Base-by-base conservation (phyloP, 2,329 filamentous ascomycete genomes). In the Sporothrix inflata region DNA sequence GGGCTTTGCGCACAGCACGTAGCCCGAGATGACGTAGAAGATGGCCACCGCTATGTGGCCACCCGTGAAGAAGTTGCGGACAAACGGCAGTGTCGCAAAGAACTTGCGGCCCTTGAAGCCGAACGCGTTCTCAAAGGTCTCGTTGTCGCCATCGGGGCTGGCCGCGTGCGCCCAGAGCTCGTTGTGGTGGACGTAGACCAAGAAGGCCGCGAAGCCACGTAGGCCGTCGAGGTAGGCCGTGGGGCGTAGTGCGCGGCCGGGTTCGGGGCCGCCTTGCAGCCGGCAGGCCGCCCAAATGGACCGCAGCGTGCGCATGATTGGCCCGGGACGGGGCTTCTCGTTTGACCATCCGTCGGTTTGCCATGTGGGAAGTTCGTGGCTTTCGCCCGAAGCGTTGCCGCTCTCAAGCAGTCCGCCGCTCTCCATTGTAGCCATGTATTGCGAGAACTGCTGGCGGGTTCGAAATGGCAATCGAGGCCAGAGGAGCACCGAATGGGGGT, bases 181-280 rank as follows among this genome's bases (percentile, higher is more conserved):
- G 77, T 90, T 85, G 78, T 91, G 88, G 70, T 90, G 87, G 75
- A 85, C 83, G 78, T 91, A 92, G 16, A 92, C 90, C 38, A 91
- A 78, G 40, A 92, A 83, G 2, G 90, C 89, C 4, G 90, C 89
- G 74, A 92, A 90, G 3, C 90, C 90, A 77, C 90, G 82, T 16
- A 92, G 81, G 16, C 90, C 90, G 75, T 92, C 90, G 24, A 90
- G 83, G 75, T 88, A 90, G n/a, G 88, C 87, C 5, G 88, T 90
- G 21, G 82, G 81, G 7, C 85, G 81, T 16, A 85, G 79, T 84
- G 72, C 82, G 27, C 84, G 81, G n/a, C 78, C 12, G 11, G 60
- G 9, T 40, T n/a, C n/a, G n/a, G n/a, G n/a, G n/a, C n/a, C n/a
- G n/a, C 12, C n/a, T 12, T 21, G 4, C n/a, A 65, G 38, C 9